A percentile compares a stretch with the other conserved stretches of the same genome.
phyloP scores from a whole-genome alignment of 1,284 basidiomycete species.

The Ceratobasidium theobromae region DNA sequence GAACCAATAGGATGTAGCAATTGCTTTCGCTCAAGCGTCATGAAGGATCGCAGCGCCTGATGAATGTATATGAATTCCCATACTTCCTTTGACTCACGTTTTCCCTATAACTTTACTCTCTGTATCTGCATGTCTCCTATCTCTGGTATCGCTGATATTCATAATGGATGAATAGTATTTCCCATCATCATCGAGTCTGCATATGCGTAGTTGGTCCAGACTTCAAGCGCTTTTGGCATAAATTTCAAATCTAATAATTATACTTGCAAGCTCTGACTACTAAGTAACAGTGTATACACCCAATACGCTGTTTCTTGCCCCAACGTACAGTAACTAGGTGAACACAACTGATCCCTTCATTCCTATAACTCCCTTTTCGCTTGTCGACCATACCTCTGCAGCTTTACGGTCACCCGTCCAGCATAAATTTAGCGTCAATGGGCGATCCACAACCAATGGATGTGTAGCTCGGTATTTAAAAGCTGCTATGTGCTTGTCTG shows the following conservation, averaged over 20 bases:
- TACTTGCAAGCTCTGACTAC: not conserved
- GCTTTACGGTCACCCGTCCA: constrained; percentile 46
- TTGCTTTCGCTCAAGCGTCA: constrained; percentile 34
- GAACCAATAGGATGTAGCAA: constrained; percentile 68
- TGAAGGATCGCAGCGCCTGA: not conserved
- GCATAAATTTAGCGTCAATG: constrained; percentile 56
- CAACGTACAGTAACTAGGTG: not conserved
- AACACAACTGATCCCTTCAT: constrained; percentile 51
- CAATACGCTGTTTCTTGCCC: not conserved
- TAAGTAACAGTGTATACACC: not conserved
- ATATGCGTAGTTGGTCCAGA: not conserved
- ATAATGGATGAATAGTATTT: constrained; percentile 18
- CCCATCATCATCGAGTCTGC: not conserved
- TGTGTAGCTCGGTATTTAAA: constrained; percentile 78
- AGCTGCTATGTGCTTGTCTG: constrained; percentile 48
- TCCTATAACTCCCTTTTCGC: constrained; percentile 63
- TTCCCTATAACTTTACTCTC: constrained; percentile 9
- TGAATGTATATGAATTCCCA: constrained; percentile 9
- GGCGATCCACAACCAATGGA: constrained; percentile 66
- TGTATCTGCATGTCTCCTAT: constrained; percentile 2
- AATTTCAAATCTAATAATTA: not conserved
- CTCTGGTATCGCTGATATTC: not conserved
- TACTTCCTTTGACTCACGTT: not conserved
- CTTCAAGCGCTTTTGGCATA: not conserved
- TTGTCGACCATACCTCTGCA: constrained; percentile 55